These are phyloP conservation scores for Camelina sativa DNA, from an alignment of 345 rosid species.

Conservation along the genomic window DNA sequence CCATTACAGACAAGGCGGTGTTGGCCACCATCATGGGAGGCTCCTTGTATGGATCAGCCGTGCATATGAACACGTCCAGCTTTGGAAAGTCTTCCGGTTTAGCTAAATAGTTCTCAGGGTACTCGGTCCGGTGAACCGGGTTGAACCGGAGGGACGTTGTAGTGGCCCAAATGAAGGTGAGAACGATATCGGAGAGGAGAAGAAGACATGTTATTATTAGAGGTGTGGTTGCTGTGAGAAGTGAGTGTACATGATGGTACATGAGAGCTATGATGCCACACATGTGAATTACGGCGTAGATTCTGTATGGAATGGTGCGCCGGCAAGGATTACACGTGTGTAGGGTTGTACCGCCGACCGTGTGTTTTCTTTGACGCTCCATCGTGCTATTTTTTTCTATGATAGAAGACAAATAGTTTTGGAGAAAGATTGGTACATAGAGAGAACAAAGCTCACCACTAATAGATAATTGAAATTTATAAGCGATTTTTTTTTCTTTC, in stretches of 20 bases:
- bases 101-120: constrained; percentile 50
- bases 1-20: constrained; percentile 81
- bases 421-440: no score
- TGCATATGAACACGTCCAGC: constrained; percentile 79
- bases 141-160: constrained; percentile 47
- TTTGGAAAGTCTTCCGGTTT: constrained; percentile 55
- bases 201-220: constrained; percentile 32
- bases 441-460: no score
- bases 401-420: no score
- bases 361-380: constrained; percentile 18
- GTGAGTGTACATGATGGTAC: constrained; percentile 52
- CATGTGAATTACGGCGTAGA: constrained; percentile 53
- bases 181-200: constrained; percentile 56
- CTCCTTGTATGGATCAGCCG: constrained; percentile 90
- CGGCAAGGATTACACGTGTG: constrained; percentile 49
- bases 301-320: constrained; percentile 49
- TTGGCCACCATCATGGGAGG: constrained; percentile 74
- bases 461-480: no score
- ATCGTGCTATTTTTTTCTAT: background rate
- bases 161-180: constrained; percentile 70
- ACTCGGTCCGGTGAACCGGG: constrained; percentile 53
- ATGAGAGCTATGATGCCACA: constrained; percentile 60
- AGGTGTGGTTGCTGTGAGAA: constrained; percentile 42
- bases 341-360: constrained; percentile 46
- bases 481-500: no score